These are phyloP conservation scores for Hordeum pubiflorum DNA, from an alignment of 202 grass and related monocot species.

Conservation along the genomic window DNA sequence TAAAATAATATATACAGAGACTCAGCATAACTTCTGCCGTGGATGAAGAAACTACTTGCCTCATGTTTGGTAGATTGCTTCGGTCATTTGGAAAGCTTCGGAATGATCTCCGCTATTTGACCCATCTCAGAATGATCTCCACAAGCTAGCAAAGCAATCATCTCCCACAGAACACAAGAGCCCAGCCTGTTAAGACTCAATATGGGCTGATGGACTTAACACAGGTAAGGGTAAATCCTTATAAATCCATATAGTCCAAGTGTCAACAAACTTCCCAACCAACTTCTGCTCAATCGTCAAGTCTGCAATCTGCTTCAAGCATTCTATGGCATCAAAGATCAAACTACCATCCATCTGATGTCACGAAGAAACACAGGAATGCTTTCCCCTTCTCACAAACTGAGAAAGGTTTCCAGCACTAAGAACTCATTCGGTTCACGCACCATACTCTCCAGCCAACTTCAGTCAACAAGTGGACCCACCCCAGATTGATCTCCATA, in stretches of 20 bases:
- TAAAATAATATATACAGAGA: constrained; percentile 26
- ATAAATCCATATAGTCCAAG: constrained; percentile 11
- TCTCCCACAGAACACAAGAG: constrained; percentile 9
- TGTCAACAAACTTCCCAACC: background rate
- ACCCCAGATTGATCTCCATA: constrained; percentile 9
- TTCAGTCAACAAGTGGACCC: background rate
- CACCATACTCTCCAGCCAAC: background rate
- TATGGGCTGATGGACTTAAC: background rate
- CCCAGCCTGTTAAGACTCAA: background rate
- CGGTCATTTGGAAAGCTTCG: constrained; percentile 20
- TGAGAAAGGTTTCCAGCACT: background rate
- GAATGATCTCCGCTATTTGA: background rate
- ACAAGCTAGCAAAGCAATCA: constrained; percentile 12
- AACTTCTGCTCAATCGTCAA: constrained; percentile 12
- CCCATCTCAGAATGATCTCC: background rate
- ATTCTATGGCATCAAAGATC: constrained; percentile 4
- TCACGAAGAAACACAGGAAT: background rate
- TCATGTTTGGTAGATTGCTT: constrained; percentile 20
- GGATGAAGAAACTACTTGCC: constrained; percentile 54
- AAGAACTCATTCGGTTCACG: constrained; percentile 1
- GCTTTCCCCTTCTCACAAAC: background rate
- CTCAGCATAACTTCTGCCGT: constrained; percentile 3
- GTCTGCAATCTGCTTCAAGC: constrained; percentile 18
- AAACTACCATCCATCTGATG: background rate
- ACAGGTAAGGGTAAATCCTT: background rate